Conservation (phyloP, 2,329 filamentous ascomycete genomes). For the Mycocentrospora acerina region DNA sequence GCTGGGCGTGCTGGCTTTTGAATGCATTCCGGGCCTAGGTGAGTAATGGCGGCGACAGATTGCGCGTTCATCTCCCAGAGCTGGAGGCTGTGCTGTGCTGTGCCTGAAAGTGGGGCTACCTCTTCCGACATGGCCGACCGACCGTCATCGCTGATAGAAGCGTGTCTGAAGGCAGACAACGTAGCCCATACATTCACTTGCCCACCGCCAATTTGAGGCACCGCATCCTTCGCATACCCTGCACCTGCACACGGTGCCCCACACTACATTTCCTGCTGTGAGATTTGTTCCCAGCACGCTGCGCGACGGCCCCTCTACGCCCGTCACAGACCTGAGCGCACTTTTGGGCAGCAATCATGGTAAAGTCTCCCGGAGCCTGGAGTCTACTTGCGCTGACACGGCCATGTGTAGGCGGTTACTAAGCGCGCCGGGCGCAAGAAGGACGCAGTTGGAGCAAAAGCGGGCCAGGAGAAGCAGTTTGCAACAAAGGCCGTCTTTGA, state of each 20-base stretch:
- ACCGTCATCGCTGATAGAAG: conserved; percentile 14
- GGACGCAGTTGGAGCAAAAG: conserved; percentile 49
- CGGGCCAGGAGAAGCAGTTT: conserved; percentile 56
- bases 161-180: conserved; percentile 7
- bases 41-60: conserved; percentile 10
- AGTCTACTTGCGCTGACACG: conserved; percentile 19
- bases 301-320: conserved; percentile 16
- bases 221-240: conserved; percentile 7
- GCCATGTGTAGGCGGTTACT: conserved; percentile 50
- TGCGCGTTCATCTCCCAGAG: conserved; percentile 18
- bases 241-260: conserved; percentile 5
- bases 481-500: conserved; percentile 97
- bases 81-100: conserved; percentile 17
- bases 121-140: conserved; percentile 16
- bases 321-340: conserved; percentile 19
- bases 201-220: conserved; percentile 6
- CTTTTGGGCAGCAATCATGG: conserved; percentile 40
- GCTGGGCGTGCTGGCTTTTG: conserved; percentile 2
- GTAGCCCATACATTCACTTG: conserved; percentile 8
- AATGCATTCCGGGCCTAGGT: not conserved
- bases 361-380: conserved; percentile 15
- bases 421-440: conserved; percentile 62
- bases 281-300: conserved; percentile 5
- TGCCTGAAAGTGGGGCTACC: conserved; percentile 4
- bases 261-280: not conserved